Percentiles rank a stretch among this genome's conserved stretches.
Conservation (phyloP, 83 land plant genomes). For the Diphasiastrum complanatum region DNA sequence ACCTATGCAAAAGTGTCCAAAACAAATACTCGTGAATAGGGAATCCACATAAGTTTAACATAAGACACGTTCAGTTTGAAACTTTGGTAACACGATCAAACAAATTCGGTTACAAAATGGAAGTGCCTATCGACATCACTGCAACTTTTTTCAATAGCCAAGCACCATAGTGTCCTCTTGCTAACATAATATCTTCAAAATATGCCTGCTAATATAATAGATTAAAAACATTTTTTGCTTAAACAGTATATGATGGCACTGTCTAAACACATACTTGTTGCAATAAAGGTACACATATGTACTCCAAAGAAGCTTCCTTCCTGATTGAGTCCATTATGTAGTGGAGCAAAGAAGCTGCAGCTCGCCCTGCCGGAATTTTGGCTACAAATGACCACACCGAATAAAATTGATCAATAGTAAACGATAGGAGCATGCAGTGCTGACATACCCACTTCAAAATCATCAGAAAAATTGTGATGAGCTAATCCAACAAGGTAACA, state of each 20-base stretch:
- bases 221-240: neutral
- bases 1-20: conserved; percentile 26
- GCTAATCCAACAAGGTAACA: no score
- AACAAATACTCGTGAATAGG: neutral
- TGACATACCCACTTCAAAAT: no score
- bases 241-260: neutral
- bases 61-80: neutral
- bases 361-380: conserved; percentile 37
- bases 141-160: no score
- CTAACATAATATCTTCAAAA: no score
- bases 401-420: no score
- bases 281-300: conserved; percentile 48
- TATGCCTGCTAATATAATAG: neutral
- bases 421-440: no score
- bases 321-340: conserved; percentile 31
- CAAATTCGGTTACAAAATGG: no score
- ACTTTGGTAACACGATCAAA: no score
- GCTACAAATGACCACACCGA: no score
- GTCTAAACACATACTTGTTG: conserved; percentile 28
- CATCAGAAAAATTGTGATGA: no score
- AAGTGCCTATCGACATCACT: no score
- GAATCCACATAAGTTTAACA: neutral
- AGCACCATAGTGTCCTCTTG: no score
- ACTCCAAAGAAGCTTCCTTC: conserved; percentile 34
- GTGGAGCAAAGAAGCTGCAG: conserved; percentile 32